These are phyloP conservation scores for Diaporthe sp. DNA, from an alignment of 2,329 filamentous ascomycete genomes.

Conservation along the genomic window DNA sequence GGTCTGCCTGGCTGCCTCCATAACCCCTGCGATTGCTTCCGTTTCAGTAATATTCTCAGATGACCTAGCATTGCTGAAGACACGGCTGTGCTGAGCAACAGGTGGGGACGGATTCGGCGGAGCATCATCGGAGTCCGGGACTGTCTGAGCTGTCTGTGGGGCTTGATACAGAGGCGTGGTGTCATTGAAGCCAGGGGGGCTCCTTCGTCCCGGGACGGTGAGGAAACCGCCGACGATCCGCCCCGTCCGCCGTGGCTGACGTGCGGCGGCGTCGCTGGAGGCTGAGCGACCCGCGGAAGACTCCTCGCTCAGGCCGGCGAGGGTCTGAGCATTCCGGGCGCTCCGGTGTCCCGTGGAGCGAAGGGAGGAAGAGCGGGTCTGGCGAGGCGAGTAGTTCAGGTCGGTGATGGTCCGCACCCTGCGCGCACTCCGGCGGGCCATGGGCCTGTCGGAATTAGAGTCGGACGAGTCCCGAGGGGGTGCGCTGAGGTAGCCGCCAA, in stretches of 20 bases:
- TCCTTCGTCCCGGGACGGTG: neutral
- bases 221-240: neutral
- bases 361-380: neutral
- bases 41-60: no score
- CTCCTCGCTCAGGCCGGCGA: neutral
- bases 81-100: neutral
- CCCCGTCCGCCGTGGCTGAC: neutral
- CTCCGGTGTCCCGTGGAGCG: neutral
- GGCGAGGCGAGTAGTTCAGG: neutral
- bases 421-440: neutral
- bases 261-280: neutral
- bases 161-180: no score
- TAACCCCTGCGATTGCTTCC: neutral
- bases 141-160: no score
- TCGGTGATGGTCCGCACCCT: neutral
- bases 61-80: neutral
- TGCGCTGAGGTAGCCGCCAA: neutral
- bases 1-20: neutral
- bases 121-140: neutral
- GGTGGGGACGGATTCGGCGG: neutral
- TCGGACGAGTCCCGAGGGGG: neutral
- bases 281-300: neutral
- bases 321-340: neutral
- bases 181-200: neutral
- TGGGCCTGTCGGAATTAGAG: neutral